Conservation (phyloP, 2,329 filamentous ascomycete genomes). For the Sclerotinia subarctica region DNA sequence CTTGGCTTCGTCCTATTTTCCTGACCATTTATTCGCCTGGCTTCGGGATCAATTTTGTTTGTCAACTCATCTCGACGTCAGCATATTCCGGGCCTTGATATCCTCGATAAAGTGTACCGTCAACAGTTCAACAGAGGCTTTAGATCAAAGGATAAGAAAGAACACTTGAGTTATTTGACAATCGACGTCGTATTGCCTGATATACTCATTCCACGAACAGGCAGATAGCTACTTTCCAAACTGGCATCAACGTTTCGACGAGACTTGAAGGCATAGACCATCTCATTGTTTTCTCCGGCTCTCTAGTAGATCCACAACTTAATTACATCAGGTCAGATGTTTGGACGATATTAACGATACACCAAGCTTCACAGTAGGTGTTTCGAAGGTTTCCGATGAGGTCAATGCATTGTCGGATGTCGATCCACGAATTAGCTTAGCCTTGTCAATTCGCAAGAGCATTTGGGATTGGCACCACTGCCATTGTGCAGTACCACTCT, state of each 20-base stretch:
- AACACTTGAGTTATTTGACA: not conserved
- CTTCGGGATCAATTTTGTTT: slow-evolving; percentile 19
- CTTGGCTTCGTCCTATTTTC: slow-evolving; percentile 27
- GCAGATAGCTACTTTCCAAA: slow-evolving; percentile 28
- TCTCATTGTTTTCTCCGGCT: slow-evolving; percentile 31
- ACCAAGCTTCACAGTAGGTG: slow-evolving; percentile 34
- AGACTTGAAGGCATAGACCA: slow-evolving; percentile 24
- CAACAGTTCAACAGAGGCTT: not conserved
- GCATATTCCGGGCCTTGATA: slow-evolving; percentile 23
- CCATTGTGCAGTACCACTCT: slow-evolving; percentile 33
- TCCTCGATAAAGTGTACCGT: slow-evolving; percentile 1
- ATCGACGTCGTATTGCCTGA: slow-evolving; percentile 28
- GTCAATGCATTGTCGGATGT: slow-evolving; percentile 39
- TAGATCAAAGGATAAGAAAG: not conserved
- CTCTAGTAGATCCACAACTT: slow-evolving; percentile 29
- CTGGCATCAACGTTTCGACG: slow-evolving; percentile 32
- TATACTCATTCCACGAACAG: slow-evolving; percentile 28
- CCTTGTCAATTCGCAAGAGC: slow-evolving; percentile 30
- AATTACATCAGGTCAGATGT: slow-evolving; percentile 33
- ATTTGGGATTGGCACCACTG: slow-evolving; percentile 28
- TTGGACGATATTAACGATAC: slow-evolving; percentile 35
- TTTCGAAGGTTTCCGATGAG: slow-evolving; percentile 38
- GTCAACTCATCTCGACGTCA: slow-evolving; percentile 20
- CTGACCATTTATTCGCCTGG: slow-evolving; percentile 23
- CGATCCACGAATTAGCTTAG: slow-evolving; percentile 32